Base-by-base conservation (phyloP, 164 flowering plant species). In the Stephania yunnanensis region DNA sequence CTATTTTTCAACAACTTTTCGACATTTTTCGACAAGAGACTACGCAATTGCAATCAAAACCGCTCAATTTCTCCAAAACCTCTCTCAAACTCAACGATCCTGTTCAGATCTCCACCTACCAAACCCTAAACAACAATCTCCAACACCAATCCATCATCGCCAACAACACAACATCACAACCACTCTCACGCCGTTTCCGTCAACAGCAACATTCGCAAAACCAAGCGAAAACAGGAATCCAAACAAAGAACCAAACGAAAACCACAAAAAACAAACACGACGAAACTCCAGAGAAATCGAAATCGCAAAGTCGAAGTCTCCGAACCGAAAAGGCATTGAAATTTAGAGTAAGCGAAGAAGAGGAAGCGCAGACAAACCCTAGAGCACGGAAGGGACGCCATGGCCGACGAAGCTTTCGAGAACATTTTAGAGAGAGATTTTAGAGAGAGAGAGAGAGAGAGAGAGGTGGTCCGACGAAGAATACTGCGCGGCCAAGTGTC, bases 331-430 rank as follows among this genome's bases (percentile, higher is more conserved):
- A 36, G 10, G 7, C 20, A 69, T 69, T 44, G 19, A 31, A 36
- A 69, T 6, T 69, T 7, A 69, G 11, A 19, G 10, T 36, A 69
- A 69, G 3, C 46, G 17, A 69, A 44, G 36, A 46, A 36, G 19
- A 73, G 72, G 45, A 70, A 48, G 69, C 36, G 61, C 20, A 80
- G 10, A 69, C 80, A 45, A 72, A 90, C 93, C 93, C 80, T 81
- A 53, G 89, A 63, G 69, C 83, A 82, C 78, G 88, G 85, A 42
- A 87, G 71, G 78, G 89, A 82, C 9, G 86, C 87, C 89, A 90
- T 84, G 74, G 89, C 85, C 68, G 74, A 84, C 20, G 90, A 81
- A 8, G 86, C 85, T 78, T 80, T 86, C 2, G 83, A 82, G 77
- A 87, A 78, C 84, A 83, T 83, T 84, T 85, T 86, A 81, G 36